A percentile compares a stretch with the other conserved stretches of the same genome.
These are phyloP conservation scores for Canariomyces notabilis DNA, from an alignment of 2,329 filamentous ascomycete genomes.

Conservation along the genomic window DNA sequence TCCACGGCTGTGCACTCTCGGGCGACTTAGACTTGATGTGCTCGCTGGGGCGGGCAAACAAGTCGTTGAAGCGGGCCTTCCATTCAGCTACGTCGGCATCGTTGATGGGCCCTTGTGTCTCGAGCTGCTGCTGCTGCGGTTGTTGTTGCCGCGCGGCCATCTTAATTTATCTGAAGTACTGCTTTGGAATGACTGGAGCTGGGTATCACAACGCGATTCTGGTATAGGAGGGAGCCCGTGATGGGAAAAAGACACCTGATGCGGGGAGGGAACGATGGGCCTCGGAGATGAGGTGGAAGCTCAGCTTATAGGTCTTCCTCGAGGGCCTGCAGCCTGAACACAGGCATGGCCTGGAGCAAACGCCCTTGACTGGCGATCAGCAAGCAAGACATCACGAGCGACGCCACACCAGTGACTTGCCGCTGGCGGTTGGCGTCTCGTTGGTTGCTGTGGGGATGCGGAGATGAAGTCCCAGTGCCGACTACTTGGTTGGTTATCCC, in stretches of 20 bases:
- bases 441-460: conserved; percentile 9
- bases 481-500: conserved; percentile 1
- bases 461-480: conserved; percentile 12
- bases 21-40: conserved; percentile 40
- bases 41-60: conserved; percentile 38
- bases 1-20: conserved; percentile 35
- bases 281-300: not conserved
- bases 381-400: not conserved
- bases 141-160: conserved; percentile 22
- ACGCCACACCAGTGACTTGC: not conserved
- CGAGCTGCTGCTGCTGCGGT: conserved; percentile 12
- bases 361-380: not conserved
- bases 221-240: conserved; percentile 6
- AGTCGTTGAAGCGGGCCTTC: conserved; percentile 40
- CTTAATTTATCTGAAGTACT: conserved; percentile 1
- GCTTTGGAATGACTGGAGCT: not conserved
- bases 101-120: conserved; percentile 34
- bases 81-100: conserved; percentile 41
- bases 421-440: not conserved
- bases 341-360: not conserved
- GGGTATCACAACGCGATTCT: not conserved
- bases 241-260: not conserved
- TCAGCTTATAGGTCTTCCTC: too few species aligned
- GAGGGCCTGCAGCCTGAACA: too few species aligned
- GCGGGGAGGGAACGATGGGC: not conserved